These are phyloP conservation scores for Pleurotus sapidus DNA, from an alignment of 768 basidiomycete species.

Conservation along the genomic window DNA sequence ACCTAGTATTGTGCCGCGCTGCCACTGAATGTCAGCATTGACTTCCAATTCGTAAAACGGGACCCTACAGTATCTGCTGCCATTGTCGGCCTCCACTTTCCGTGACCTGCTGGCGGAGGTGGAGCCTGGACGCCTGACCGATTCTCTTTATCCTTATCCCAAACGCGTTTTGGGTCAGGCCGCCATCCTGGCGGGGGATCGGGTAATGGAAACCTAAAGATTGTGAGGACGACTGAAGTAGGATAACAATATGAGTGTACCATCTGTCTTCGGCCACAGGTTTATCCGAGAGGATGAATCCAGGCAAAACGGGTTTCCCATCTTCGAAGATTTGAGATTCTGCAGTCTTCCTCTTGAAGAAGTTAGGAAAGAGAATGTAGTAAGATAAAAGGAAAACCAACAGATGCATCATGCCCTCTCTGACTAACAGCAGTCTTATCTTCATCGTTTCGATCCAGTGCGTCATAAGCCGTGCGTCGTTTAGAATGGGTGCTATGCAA, in stretches of 20 bases:
- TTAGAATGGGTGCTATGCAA: slow-evolving; percentile 24
- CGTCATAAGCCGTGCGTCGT: slow-evolving; percentile 64
- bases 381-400: background rate
- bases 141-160: slow-evolving; percentile 56
- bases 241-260: slow-evolving; percentile 32
- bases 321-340: slow-evolving; percentile 59
- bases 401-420: slow-evolving; percentile 12
- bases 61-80: slow-evolving; percentile 70
- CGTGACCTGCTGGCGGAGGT: slow-evolving; percentile 17
- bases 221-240: background rate
- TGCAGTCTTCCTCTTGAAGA: slow-evolving; percentile 29
- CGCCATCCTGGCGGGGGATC: slow-evolving; percentile 83
- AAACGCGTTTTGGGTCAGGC: slow-evolving; percentile 79
- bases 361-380: slow-evolving; percentile 17
- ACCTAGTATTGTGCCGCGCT: slow-evolving; percentile 85
- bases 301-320: slow-evolving; percentile 68
- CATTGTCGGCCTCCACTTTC: slow-evolving; percentile 53
- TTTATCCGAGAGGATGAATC: slow-evolving; percentile 69
- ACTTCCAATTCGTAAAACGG: no score
- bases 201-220: slow-evolving; percentile 75
- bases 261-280: slow-evolving; percentile 70
- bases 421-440: slow-evolving; percentile 45
- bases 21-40: background rate
- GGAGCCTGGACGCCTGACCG: slow-evolving; percentile 14
- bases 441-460: slow-evolving; percentile 61